These are phyloP conservation scores for Aspergillus clavatus DNA, from an alignment of 2,329 filamentous ascomycete species.

Conservation along the genomic window DNA sequence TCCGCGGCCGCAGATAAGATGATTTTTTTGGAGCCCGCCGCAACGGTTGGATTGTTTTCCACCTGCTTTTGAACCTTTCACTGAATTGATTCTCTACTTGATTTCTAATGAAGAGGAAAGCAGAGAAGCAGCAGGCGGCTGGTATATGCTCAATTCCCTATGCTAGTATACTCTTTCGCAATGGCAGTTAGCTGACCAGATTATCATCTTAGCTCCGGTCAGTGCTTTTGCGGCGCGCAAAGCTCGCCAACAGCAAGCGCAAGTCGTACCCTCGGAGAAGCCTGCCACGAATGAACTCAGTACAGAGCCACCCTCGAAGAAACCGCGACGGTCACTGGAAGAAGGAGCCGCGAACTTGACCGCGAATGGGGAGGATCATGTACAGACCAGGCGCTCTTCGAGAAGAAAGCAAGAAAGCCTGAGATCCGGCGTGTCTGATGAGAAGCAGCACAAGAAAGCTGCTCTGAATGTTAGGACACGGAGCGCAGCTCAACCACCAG, in stretches of 20 bases:
- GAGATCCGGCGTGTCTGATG: slow-evolving; percentile 3
- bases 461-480: slow-evolving; percentile 6
- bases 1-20: slow-evolving; percentile 10
- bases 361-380: slow-evolving; percentile 11
- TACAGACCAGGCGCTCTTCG: slow-evolving; percentile 17
- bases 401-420: slow-evolving; percentile 15
- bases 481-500: neutral
- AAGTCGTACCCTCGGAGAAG: slow-evolving; percentile 18
- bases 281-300: slow-evolving; percentile 14
- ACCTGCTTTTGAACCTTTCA: neutral
- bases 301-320: slow-evolving; percentile 34
- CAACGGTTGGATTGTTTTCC: neutral
- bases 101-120: slow-evolving; percentile 33
- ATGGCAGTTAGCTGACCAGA: slow-evolving; percentile 6
- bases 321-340: slow-evolving; percentile 26
- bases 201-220: slow-evolving; percentile 28
- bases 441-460: slow-evolving; percentile 9
- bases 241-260: slow-evolving; percentile 34
- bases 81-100: neutral
- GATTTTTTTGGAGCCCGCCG: neutral
- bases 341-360: slow-evolving; percentile 11
- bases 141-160: slow-evolving; percentile 18
- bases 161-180: neutral
- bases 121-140: slow-evolving; percentile 32
- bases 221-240: slow-evolving; percentile 42